Evolutionary conservation across 495 filamentous ascomycete species (phyloP), one percentile per base, ranked within the genome.

Genomic region (Polyplosphaeria fusca): DNA sequence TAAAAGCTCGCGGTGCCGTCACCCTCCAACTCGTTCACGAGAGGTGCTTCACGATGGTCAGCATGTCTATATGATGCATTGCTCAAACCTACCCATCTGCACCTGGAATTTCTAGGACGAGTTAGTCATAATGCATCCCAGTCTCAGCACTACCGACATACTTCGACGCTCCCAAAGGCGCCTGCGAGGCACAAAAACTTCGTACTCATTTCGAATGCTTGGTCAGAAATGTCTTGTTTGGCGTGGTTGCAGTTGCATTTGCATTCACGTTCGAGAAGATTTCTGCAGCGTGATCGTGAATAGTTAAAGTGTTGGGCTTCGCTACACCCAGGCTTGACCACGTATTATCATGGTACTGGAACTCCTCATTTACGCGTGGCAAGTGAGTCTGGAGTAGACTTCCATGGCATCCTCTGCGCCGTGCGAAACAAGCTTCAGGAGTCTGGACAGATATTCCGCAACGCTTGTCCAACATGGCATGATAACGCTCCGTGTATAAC

Each of bases 131-230:
- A 64, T 72, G 46, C 65, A 39, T 39, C 25, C 30, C 2, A 25
- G 52, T 50, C 16, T 45, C 22, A 45, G n/a, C 4, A 18, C 20
- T 39, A 22, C 22, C 4, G n/a, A 75, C 75, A 71, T 64, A 79
- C 76, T 58, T 77, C 75, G 42, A 74, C 72, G 67, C 73, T 79
- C 57, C 76, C 76, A 70, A 74, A 79, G 50, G 76, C 76, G 43
- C 52, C 52, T 24, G 52, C 24, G 12, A 55, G 41, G 28, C 26
- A 35, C 16, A 55, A 28, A 27, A 55, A 55, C 16, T 23, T 30
- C 24, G 38, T 30, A 9, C 13, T 27, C 20, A 3, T 39, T 32
- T 42, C 9, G 5, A 20, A 13, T 42, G 5, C 39, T 42, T 42
- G 9, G 39, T 42, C n/a, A n/a, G n/a, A n/a, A n/a, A n/a, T n/a